Conservation (phyloP, 1,284 basidiomycete species). For the Naganishia sp. region DNA sequence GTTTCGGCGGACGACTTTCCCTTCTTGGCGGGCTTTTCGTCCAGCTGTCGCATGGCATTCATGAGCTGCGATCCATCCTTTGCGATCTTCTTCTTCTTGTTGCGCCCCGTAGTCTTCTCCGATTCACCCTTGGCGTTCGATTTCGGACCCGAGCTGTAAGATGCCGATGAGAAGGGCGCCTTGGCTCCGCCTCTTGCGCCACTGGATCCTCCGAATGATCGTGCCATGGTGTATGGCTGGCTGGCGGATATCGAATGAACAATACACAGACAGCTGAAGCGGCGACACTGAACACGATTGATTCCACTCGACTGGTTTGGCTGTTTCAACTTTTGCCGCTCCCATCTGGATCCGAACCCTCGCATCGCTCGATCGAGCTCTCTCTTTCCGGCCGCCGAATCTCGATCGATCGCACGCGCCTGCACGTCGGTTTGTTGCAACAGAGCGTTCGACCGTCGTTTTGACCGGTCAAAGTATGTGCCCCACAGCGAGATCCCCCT, state of each 20-base stretch:
- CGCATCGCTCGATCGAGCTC: no score
- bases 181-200: constrained; percentile 20
- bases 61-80: constrained; percentile 4
- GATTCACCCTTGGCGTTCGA: constrained; percentile 5
- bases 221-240: constrained; percentile 1
- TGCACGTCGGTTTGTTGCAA: neutral
- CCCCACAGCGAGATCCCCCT: no score
- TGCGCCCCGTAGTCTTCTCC: constrained; percentile 11
- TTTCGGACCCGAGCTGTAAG: constrained; percentile 27
- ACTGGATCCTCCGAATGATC: constrained; percentile 8
- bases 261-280: no score
- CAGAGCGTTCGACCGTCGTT: no score
- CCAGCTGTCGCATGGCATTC: constrained; percentile 5
- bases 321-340: no score
- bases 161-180: constrained; percentile 22
- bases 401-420: no score
- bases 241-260: neutral
- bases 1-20: neutral
- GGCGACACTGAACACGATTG: neutral
- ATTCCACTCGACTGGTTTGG: no score
- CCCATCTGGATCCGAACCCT: no score
- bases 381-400: no score
- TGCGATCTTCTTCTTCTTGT: constrained; percentile 13
- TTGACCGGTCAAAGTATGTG: no score
- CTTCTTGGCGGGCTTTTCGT: constrained; percentile 6